These are phyloP conservation scores for Blastocystis sp. DNA, from an alignment of 352 stramenopile genomes.

Conservation along the genomic window DNA sequence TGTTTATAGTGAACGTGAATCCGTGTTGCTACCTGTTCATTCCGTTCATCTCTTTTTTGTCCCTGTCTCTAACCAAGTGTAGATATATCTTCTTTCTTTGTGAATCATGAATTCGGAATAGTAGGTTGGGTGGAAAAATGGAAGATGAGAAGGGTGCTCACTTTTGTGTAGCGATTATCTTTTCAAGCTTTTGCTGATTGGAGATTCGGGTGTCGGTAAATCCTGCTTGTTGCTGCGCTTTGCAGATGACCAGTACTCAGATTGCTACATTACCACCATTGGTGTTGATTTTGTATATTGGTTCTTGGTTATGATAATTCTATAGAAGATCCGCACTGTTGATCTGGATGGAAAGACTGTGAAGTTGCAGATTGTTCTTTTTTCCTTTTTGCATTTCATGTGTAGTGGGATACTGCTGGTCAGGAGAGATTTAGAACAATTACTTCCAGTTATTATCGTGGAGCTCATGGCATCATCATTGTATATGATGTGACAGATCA, in stretches of 20 bases:
- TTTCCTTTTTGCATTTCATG: background rate
- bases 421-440: conserved; percentile 99
- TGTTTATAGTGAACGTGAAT: background rate
- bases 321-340: conserved; percentile 94
- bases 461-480: conserved; percentile 86
- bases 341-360: conserved; percentile 97
- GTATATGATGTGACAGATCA: conserved; percentile 96
- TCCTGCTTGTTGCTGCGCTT: conserved; percentile 96
- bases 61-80: background rate
- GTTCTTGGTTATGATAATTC: conserved; percentile 12
- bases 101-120: conserved; percentile 82
- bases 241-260: conserved; percentile 96
- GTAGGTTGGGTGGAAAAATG: conserved; percentile 68
- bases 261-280: conserved; percentile 99
- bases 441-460: conserved; percentile 96
- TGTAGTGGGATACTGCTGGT: conserved; percentile 94
- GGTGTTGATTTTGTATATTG: conserved; percentile 91
- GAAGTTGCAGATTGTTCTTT: conserved; percentile 94
- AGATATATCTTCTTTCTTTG: background rate
- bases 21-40: background rate
- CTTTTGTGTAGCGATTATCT: conserved; percentile 83
- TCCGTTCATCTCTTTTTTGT: background rate
- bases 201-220: conserved; percentile 92
- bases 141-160: background rate
- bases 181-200: conserved; percentile 94